phyloP scores from a whole-genome alignment of 2,329 filamentous ascomycete genomes.

The Aspergillus luchuensis region DNA sequence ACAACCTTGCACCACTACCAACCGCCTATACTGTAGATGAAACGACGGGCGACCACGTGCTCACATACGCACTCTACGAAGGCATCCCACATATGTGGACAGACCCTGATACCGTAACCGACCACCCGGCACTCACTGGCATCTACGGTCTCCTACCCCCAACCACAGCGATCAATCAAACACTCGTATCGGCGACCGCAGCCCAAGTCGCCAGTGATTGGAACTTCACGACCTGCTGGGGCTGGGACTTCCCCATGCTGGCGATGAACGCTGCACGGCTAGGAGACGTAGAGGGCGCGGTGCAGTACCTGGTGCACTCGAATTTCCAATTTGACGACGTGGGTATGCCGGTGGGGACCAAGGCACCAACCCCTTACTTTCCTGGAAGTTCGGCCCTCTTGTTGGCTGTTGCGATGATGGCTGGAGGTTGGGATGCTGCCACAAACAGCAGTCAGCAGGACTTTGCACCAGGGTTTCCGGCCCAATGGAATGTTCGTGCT shows the following conservation, averaged over 20 bases:
- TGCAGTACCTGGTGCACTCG: conserved; percentile 50
- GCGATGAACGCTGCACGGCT: conserved; percentile 51
- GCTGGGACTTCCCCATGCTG: conserved; percentile 52
- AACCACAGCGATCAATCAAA: conserved; percentile 41
- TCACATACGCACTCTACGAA: conserved; percentile 59
- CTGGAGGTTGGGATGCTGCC: conserved; percentile 55
- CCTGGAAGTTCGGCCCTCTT: conserved; percentile 54
- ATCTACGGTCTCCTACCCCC: conserved; percentile 50
- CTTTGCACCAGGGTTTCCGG: not conserved
- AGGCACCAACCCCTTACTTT: conserved; percentile 61
- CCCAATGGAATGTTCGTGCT: not conserved
- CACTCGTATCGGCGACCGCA: conserved; percentile 40
- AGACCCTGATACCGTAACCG: conserved; percentile 39
- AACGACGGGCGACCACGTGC: conserved; percentile 28
- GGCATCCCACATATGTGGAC: conserved; percentile 51
- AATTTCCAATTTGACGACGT: conserved; percentile 60
- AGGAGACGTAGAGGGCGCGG: conserved; percentile 46
- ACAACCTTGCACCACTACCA: conserved; percentile 58
- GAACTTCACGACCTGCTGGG: conserved; percentile 47
- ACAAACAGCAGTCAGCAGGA: not conserved
- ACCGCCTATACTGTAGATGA: conserved; percentile 30
- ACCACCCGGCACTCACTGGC: conserved; percentile 52
- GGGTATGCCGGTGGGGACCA: conserved; percentile 55
- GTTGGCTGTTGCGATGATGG: conserved; percentile 59
- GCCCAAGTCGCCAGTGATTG: conserved; percentile 45